Conservation (phyloP, 2,329 filamentous ascomycete genomes). For the Claviceps arundinis region DNA sequence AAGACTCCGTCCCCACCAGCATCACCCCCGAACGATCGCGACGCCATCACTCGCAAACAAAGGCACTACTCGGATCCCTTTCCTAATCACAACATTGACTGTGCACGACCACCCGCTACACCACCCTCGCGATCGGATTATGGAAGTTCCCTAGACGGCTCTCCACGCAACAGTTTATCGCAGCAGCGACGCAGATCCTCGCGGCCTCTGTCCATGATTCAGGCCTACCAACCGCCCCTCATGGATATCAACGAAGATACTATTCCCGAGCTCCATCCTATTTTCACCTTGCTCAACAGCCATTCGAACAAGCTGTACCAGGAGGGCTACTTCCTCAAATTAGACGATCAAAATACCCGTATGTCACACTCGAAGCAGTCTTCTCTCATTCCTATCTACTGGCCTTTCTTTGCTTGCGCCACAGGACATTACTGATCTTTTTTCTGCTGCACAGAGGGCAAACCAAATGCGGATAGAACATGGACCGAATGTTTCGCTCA, state of each 20-base stretch:
- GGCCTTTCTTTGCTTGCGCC: not conserved
- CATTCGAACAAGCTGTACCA: slow-evolving; percentile 95
- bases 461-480: slow-evolving; percentile 69
- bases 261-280: slow-evolving; percentile 82
- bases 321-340: slow-evolving; percentile 92
- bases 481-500: slow-evolving; percentile 98
- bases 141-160: slow-evolving; percentile 28
- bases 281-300: slow-evolving; percentile 87
- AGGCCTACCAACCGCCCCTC: slow-evolving; percentile 71
- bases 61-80: slow-evolving; percentile 19
- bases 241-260: slow-evolving; percentile 80
- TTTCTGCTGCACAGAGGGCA: slow-evolving; percentile 50
- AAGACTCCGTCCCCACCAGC: slow-evolving; percentile 31
- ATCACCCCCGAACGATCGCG: slow-evolving; percentile 27
- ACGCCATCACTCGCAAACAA: slow-evolving; percentile 18
- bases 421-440: slow-evolving; percentile 1
- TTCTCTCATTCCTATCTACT: not conserved
- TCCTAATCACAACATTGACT: slow-evolving; percentile 23
- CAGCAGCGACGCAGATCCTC: slow-evolving; percentile 37
- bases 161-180: slow-evolving; percentile 28
- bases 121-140: slow-evolving; percentile 27
- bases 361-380: slow-evolving; percentile 25
- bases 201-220: slow-evolving; percentile 72
- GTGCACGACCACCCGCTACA: slow-evolving; percentile 23
- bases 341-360: slow-evolving; percentile 91